Evolutionary conservation across 2,329 filamentous ascomycete species (phyloP).

Genomic region (Cercospora sojina): DNA sequence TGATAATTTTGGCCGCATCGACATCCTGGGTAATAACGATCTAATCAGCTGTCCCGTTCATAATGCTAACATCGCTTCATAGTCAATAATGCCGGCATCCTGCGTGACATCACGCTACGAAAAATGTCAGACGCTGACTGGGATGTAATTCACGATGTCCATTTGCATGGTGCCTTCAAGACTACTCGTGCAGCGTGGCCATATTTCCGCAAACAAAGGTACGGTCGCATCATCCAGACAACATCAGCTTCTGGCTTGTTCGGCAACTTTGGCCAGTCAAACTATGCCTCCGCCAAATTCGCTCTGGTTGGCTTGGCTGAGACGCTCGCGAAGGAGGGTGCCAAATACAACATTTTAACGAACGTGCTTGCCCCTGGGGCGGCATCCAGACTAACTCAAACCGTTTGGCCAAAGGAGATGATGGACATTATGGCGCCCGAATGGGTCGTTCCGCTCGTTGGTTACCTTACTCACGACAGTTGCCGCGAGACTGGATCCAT

Average conservation of each 20-base stretch:
- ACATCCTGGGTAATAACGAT: constrained; percentile 59
- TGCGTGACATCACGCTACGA: constrained; percentile 92
- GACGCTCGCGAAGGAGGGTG: constrained; percentile 91
- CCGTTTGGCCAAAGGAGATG: constrained; percentile 86
- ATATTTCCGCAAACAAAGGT: constrained; percentile 97
- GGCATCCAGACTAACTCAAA: constrained; percentile 89
- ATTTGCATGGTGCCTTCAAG: constrained; percentile 91
- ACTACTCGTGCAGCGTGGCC: constrained; percentile 98
- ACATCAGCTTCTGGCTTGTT: constrained; percentile 95
- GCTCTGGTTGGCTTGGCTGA: constrained; percentile 94
- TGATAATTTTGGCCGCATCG: constrained; percentile 75
- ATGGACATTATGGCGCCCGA: constrained; percentile 81
- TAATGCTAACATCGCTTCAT: background rate
- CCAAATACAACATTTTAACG: constrained; percentile 92
- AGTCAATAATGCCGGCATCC: constrained; percentile 92
- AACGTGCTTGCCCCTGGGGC: constrained; percentile 96
- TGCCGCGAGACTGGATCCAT: constrained; percentile 78
- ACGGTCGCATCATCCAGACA: constrained; percentile 91
- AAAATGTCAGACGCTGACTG: constrained; percentile 95
- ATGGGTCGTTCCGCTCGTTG: constrained; percentile 91
- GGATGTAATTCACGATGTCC: constrained; percentile 89
- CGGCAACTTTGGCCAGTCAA: constrained; percentile 96
- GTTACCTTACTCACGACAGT: constrained; percentile 80
- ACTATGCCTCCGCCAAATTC: constrained; percentile 93
- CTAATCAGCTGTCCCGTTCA: constrained; percentile 56